Evolutionary conservation across 257 asterid genomes (phyloP), one percentile per base, ranked within the genome.

Genomic region (Voacanga thouarsii): DNA sequence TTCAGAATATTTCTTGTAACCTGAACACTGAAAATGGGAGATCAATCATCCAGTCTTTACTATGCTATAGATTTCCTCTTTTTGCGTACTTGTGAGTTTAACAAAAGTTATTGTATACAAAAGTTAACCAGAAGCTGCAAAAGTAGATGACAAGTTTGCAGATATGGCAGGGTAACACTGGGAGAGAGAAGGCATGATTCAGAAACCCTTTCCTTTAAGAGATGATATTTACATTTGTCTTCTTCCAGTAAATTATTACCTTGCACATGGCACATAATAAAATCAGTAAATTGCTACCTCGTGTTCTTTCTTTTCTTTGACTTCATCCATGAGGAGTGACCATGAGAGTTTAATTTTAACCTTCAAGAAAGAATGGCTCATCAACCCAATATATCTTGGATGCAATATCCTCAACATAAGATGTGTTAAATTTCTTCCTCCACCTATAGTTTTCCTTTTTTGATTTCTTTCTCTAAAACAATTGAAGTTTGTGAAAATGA

Each of bases 61-160:
- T n/a, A n/a, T n/a, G n/a, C n/a, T n/a, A n/a, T n/a, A n/a, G n/a
- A n/a, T n/a, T n/a, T n/a, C n/a, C n/a, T n/a, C n/a, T n/a, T n/a
- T n/a, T n/a, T n/a, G n/a, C n/a, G n/a, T n/a, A n/a, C n/a, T n/a
- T n/a, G n/a, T n/a, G n/a, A n/a, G n/a, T n/a, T n/a, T n/a, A n/a
- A n/a, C n/a, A n/a, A n/a, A n/a, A n/a, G n/a, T n/a, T n/a, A n/a
- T 73, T 1, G 37, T 61, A 74, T 75, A 75, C 55, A 63, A 75
- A 33, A 50, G 78, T 71, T 37, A 70, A 64, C 61, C 59, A 70
- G 47, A 80, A 80, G 70, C 74, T n/a, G 65, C 70, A 79, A 84
- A 82, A 82, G 84, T 78, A 78, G 78, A 74, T 76, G 83, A 86
- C 90, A 86, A 67, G 53, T 56, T 57, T n/a, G n/a, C n/a, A n/a